phyloP scores from a whole-genome alignment of 345 rosid genomes.

The Populus simonii region DNA sequence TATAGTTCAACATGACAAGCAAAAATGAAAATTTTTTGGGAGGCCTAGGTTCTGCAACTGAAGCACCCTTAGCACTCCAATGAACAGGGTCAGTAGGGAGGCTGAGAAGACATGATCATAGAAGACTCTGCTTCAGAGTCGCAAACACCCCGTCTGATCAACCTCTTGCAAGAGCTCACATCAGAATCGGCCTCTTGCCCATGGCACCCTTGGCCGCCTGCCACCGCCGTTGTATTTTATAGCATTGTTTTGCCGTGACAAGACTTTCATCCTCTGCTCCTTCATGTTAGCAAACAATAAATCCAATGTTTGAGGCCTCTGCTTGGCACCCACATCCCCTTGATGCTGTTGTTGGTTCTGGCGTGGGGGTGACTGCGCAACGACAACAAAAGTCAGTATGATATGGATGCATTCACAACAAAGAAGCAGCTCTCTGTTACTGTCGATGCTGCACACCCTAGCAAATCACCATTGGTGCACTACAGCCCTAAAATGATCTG shows the following conservation, averaged over 20 bases:
- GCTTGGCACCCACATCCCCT: constrained; percentile 38
- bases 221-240: constrained; percentile 27
- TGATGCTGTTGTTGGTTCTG: constrained; percentile 27
- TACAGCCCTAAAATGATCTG: neutral
- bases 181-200: constrained; percentile 62
- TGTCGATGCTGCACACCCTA: neutral
- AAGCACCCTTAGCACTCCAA: neutral
- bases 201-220: constrained; percentile 40
- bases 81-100: neutral
- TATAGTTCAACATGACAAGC: neutral
- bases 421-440: neutral
- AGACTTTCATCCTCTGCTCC: constrained; percentile 62
- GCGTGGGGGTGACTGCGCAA: constrained; percentile 9
- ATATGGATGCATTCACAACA: neutral
- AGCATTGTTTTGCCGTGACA: constrained; percentile 29
- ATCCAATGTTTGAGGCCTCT: constrained; percentile 72
- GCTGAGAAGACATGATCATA: neutral
- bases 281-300: constrained; percentile 80
- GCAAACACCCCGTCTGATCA: neutral
- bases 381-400: neutral
- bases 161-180: neutral
- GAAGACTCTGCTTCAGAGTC: neutral
- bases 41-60: neutral
- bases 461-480: neutral
- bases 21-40: neutral